Percentiles rank a stretch among this genome's conserved stretches.
phyloP scores from a whole-genome alignment of 2,329 filamentous ascomycete genomes.

The Cladorrhinum sp. region DNA sequence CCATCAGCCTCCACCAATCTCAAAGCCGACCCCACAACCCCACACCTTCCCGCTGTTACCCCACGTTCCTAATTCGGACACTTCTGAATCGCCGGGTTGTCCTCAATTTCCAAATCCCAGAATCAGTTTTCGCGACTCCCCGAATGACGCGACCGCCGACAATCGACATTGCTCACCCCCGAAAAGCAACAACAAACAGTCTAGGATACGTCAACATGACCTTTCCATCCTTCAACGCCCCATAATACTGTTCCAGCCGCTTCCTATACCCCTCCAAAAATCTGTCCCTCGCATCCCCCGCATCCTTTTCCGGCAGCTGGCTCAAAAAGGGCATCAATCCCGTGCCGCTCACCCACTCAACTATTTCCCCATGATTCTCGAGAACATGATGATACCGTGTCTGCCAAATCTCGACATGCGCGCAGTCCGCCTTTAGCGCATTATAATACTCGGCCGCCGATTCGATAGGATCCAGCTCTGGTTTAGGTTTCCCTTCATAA shows the following conservation, averaged over 20 bases:
- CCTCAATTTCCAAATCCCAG: not conserved
- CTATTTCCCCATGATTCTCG: conserved; percentile 45
- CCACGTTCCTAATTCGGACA: not conserved
- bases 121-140: not conserved
- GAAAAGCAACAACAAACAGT: conserved; percentile 50
- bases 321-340: conserved; percentile 55
- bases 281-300: conserved; percentile 35
- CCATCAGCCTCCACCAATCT: not conserved
- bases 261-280: conserved; percentile 48
- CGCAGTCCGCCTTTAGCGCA: conserved; percentile 41
- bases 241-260: conserved; percentile 44
- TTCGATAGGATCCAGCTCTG: conserved; percentile 48
- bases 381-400: conserved; percentile 53
- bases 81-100: not conserved
- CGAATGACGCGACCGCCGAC: not conserved
- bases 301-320: conserved; percentile 34
- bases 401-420: conserved; percentile 50
- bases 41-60: not conserved
- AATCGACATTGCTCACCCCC: not conserved
- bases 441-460: conserved; percentile 47
- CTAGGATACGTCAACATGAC: conserved; percentile 55
- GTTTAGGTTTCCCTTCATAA: conserved; percentile 30
- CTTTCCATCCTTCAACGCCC: conserved; percentile 45
- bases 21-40: too few relatives aligned
- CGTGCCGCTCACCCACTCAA: conserved; percentile 59